Percentiles rank a stretch among this genome's conserved stretches.
phyloP scores from a whole-genome alignment of 2,329 filamentous ascomycete species.

The Amauroascus niger region DNA sequence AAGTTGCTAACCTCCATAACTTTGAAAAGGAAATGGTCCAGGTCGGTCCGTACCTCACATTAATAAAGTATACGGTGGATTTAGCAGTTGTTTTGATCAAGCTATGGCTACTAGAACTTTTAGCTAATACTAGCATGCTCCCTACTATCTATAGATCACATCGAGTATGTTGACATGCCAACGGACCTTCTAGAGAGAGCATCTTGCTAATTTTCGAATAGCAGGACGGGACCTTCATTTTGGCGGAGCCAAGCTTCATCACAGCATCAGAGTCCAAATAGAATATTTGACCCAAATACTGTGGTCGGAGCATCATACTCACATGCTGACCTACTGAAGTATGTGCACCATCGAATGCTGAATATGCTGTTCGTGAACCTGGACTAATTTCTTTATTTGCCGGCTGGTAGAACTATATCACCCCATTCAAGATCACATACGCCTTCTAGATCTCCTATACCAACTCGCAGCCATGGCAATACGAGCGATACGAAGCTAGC shows the following conservation, averaged over 20 bases:
- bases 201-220: conserved; percentile 18
- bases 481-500: conserved; percentile 43
- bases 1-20: conserved; percentile 7
- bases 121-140: background rate
- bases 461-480: conserved; percentile 18
- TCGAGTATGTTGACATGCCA: conserved; percentile 24
- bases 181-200: background rate
- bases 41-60: conserved; percentile 67
- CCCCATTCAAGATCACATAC: conserved; percentile 60
- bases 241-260: conserved; percentile 58
- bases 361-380: background rate
- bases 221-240: conserved; percentile 77
- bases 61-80: conserved; percentile 2
- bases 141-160: conserved; percentile 26
- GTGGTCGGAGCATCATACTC: conserved; percentile 94
- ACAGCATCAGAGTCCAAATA: conserved; percentile 42
- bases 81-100: background rate
- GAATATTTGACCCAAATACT: conserved; percentile 54
- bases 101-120: background rate
- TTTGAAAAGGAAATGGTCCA: conserved; percentile 95
- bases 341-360: conserved; percentile 40
- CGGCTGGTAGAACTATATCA: conserved; percentile 24
- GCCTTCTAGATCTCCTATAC: conserved; percentile 49
- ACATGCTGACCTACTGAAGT: conserved; percentile 87
- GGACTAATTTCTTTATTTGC: conserved; percentile 7